A percentile compares a stretch with the other conserved stretches of the same genome.
Conservation (phyloP, 345 rosid species). For the Rhizophora mangle region DNA sequence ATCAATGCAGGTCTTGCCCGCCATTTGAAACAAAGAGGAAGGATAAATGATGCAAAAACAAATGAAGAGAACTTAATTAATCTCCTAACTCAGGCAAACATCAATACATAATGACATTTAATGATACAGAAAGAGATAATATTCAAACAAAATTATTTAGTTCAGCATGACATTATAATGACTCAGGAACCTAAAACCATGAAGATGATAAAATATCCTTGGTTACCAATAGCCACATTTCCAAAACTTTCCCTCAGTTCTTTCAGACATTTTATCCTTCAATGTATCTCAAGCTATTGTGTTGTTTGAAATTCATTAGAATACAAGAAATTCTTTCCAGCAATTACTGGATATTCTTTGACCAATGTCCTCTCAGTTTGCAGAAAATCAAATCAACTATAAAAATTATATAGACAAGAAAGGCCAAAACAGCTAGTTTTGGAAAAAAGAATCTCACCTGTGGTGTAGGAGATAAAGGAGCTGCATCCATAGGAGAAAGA, state of each 20-base stretch:
- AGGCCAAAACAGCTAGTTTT: slow-evolving; percentile 6
- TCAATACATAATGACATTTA: too few species aligned
- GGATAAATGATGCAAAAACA: too few species aligned
- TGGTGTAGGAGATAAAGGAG: slow-evolving; percentile 96
- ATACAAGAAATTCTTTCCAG: too few species aligned
- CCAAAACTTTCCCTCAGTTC: background rate
- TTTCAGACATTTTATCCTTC: background rate
- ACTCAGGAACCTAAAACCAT: background rate
- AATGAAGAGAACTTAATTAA: too few species aligned
- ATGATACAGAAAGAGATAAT: background rate
- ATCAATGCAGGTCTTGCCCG: too few species aligned
- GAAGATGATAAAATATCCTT: background rate
- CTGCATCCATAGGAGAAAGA: slow-evolving; percentile 91
- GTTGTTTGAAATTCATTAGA: too few species aligned
- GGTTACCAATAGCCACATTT: background rate
- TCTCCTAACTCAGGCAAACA: too few species aligned
- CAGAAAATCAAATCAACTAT: background rate
- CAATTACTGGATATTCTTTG: too few species aligned
- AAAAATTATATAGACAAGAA: background rate
- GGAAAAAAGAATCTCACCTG: slow-evolving; percentile 48
- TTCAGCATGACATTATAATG: background rate
- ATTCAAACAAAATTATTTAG: too few species aligned
- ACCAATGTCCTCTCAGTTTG: too few species aligned
- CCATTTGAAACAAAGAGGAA: too few species aligned
- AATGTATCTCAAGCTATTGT: background rate